phyloP scores from a whole-genome alignment of 441 rosid species.

The Gossypium trilobum region DNA sequence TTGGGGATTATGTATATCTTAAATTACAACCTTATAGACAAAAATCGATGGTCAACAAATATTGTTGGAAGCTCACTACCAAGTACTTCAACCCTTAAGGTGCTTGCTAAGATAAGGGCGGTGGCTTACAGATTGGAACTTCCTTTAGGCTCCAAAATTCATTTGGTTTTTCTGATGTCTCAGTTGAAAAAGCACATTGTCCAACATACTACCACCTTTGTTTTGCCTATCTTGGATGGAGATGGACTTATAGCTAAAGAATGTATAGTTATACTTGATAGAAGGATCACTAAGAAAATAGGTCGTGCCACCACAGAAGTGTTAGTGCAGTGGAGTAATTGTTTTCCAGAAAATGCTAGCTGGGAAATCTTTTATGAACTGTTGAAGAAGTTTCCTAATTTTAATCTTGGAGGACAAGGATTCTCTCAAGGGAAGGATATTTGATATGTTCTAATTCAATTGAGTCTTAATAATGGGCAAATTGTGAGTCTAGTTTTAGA shows the following conservation, averaged over 20 bases:
- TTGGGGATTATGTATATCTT: not conserved
- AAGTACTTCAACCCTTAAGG: not conserved
- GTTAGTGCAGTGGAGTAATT: not conserved
- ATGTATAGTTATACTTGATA: not conserved
- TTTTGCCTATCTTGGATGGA: not conserved
- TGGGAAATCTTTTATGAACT: not conserved
- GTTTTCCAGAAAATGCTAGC: not conserved
- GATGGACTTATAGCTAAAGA: not conserved
- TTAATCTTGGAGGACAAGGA: not conserved
- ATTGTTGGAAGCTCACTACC: not conserved
- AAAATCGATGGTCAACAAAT: not conserved
- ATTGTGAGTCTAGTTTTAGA: too few species aligned
- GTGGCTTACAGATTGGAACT: not conserved
- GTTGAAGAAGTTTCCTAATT: not conserved
- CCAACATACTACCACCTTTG: not conserved
- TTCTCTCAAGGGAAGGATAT: not conserved
- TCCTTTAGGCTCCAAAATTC: not conserved
- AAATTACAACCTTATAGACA: not conserved
- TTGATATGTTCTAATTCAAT: not conserved
- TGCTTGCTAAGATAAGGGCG: not conserved
- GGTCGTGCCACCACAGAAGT: not conserved
- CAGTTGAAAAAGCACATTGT: not conserved
- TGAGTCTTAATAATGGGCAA: too few species aligned
- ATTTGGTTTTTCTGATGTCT: not conserved
- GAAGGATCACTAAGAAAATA: not conserved